A percentile compares a stretch with the other conserved stretches of the same genome.
Evolutionary conservation across 1,284 basidiomycete species (phyloP).

Genomic region (Heterobasidion parviporum): DNA sequence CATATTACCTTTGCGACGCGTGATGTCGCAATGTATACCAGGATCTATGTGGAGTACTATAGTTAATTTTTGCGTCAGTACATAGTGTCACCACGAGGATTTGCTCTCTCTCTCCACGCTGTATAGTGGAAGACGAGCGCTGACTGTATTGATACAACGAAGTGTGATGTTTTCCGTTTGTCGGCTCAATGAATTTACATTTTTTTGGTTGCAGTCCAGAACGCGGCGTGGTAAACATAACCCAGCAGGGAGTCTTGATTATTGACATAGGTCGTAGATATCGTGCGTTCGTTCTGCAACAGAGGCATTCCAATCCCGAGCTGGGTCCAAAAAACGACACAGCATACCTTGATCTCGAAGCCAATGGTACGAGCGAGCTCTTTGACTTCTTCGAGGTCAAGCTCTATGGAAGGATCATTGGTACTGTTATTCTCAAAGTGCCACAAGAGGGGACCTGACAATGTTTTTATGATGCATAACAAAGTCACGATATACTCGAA

Average conservation of each 20-base stretch:
- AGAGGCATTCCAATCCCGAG: not conserved
- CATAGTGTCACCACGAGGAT: not conserved
- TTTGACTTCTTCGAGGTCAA: slow-evolving; percentile 86
- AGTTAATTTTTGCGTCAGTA: not conserved
- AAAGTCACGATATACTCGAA: not conserved
- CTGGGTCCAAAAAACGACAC: not conserved
- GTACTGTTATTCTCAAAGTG: slow-evolving; percentile 29
- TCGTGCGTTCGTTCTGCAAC: slow-evolving; percentile 66
- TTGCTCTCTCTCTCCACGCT: not conserved
- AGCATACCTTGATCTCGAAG: slow-evolving; percentile 71
- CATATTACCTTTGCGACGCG: no score
- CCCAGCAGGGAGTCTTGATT: slow-evolving; percentile 81
- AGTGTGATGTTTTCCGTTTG: not conserved
- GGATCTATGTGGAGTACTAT: not conserved
- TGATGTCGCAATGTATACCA: not conserved
- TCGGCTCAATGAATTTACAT: not conserved
- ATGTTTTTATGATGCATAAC: no score
- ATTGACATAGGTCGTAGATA: slow-evolving; percentile 84
- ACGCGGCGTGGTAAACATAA: slow-evolving; percentile 79
- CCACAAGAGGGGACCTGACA: slow-evolving; percentile 77
- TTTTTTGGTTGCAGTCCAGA: slow-evolving; percentile 76
- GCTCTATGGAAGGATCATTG: slow-evolving; percentile 79
- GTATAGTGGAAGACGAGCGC: not conserved
- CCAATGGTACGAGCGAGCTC: slow-evolving; percentile 68
- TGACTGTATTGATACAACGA: not conserved